Conservation (phyloP, 306 rosid genomes). For the Castanospermum australe region DNA sequence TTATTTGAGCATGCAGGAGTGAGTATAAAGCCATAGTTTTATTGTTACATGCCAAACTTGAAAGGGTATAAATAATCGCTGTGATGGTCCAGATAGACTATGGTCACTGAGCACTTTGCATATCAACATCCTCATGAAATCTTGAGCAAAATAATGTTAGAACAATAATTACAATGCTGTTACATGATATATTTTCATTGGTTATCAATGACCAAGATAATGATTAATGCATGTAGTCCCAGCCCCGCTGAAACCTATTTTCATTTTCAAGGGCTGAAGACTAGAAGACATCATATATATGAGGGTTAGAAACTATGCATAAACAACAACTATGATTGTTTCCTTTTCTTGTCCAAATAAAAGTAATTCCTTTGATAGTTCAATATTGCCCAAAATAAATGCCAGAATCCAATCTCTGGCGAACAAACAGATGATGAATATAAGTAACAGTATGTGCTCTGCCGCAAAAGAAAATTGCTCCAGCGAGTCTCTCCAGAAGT, state of each 20-base stretch:
- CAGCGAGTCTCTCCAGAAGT: conserved; percentile 46
- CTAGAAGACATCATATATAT: neutral
- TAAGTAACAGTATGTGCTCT: conserved; percentile 33
- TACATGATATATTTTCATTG: neutral
- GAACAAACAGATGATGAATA: conserved; percentile 44
- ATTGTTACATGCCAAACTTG: neutral
- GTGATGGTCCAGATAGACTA: neutral
- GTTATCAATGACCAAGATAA: neutral
- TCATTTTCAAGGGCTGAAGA: neutral
- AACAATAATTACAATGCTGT: neutral
- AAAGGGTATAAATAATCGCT: neutral
- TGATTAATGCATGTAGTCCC: neutral
- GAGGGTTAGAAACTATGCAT: neutral
- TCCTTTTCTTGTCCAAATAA: conserved; percentile 45
- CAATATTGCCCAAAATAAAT: conserved; percentile 39
- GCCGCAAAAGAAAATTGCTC: conserved; percentile 61
- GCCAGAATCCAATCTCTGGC: conserved; percentile 51
- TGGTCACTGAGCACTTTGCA: neutral
- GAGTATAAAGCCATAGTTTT: neutral
- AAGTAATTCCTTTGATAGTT: conserved; percentile 40
- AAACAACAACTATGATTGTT: conserved; percentile 21
- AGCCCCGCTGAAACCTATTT: neutral
- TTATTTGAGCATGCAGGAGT: neutral
- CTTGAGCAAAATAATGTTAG: neutral
- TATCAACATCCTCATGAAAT: neutral